A percentile compares a stretch with the other conserved stretches of the same genome.
These are phyloP conservation scores for Raphanus raphanistrum DNA, from an alignment of 345 rosid species.

Conservation along the genomic window DNA sequence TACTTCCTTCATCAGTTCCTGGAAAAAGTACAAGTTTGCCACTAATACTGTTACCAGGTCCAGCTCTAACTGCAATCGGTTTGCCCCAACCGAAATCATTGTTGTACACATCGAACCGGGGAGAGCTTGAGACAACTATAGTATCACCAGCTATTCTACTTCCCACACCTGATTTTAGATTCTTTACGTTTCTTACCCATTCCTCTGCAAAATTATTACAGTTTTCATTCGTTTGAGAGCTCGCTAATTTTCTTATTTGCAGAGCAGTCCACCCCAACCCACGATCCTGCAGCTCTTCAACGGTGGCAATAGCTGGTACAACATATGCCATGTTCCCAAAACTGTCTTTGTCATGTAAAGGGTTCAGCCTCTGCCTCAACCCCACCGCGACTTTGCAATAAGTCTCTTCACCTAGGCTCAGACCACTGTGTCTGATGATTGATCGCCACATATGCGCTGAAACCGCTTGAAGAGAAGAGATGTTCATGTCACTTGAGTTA, in stretches of 20 bases:
- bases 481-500: not conserved
- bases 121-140: not conserved
- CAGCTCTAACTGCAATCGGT: not conserved
- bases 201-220: not conserved
- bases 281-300: slow-evolving; percentile 10
- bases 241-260: not conserved
- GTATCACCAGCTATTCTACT: not conserved
- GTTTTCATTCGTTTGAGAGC: not conserved
- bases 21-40: not conserved
- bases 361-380: not conserved
- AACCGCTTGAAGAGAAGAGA: slow-evolving; percentile 40
- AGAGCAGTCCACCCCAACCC: not conserved
- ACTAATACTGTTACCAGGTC: not conserved
- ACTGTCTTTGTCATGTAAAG: not conserved
- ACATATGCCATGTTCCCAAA: not conserved
- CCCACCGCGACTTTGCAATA: not conserved
- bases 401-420: not conserved
- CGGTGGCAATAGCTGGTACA: not conserved
- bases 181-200: not conserved
- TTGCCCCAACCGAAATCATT: not conserved
- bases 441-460: slow-evolving; percentile 25
- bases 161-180: not conserved
- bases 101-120: not conserved
- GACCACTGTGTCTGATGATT: not conserved
- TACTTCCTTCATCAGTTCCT: not conserved